Base-by-base conservation (phyloP, 73 alveolate species). In the Paramecium bursaria region DNA sequence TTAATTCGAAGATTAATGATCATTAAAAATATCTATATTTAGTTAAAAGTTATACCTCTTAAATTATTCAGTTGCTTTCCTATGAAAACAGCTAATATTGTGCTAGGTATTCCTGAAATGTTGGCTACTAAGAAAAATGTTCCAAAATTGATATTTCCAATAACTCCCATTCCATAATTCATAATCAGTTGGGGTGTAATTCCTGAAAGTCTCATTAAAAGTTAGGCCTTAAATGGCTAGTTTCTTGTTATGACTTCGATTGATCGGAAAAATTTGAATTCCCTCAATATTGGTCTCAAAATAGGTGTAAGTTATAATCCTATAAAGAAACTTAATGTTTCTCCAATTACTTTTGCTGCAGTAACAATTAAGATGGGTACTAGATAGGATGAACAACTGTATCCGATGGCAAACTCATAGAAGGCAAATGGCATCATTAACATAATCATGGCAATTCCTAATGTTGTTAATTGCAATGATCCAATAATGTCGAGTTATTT, bases 371-470 rank as follows among this genome's bases (percentile, higher is more conserved):
- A 19, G 22, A 67, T 67, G 9, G 82, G 82, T 6, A 47, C 21
- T 1, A 42, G 2, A 67, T 67, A 67, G 27, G 33, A 35, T 11
- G 54, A 35, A 17, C 82, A 67, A 14, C 60, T 22, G 22, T 21
- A 67, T 13, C 57, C 82, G 0, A 67, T 67, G 3, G 82, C 82
- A 19, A 67, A 67, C 44, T 67, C 82, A 67, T 25, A 67, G 21
- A 67, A 44, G 5, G 82, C 82, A 67, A 67, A 67, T 1, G 82
- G 82, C 82, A 67, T 67, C 82, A 67, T 67, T 27, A 67, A 42
- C 13, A 67, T 7, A 19, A 67, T 67, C 82, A 67, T 67, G 0
- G 47, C 55, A 15, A 42, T 25, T 1, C 82, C 82, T 23, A 67
- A 67, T 5, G 13, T 19, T 3, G 22, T 2, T 42, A 67, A 44